phyloP scores from a whole-genome alignment of 176 grass and related monocot species.

The Alloteropsis semialata region DNA sequence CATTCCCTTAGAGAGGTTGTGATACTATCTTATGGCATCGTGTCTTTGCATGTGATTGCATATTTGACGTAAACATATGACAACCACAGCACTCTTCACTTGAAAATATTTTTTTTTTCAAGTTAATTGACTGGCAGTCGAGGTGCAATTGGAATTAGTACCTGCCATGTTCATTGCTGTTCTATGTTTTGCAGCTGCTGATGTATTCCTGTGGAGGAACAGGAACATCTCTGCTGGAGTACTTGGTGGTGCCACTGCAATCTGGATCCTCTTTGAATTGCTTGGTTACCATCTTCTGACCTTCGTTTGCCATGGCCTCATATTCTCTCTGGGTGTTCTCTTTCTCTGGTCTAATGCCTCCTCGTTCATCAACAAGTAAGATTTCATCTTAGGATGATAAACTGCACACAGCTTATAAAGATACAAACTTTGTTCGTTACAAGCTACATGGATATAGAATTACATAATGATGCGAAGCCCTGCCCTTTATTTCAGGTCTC shows the following conservation, averaged over 20 bases:
- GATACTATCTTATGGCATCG: not conserved
- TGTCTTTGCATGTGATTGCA: not conserved
- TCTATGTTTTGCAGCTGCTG: slow-evolving; percentile 72
- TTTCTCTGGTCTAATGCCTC: slow-evolving; percentile 93
- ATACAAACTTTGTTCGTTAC: not conserved
- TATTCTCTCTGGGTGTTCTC: slow-evolving; percentile 71
- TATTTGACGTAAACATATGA: not conserved
- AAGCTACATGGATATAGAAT: not conserved
- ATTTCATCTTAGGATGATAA: not conserved
- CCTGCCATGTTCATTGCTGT: not conserved
- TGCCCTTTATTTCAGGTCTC: slow-evolving; percentile 52
- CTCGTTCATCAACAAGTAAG: slow-evolving; percentile 81
- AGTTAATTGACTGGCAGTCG: not conserved
- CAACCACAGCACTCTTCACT: not conserved
- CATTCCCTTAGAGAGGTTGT: not conserved
- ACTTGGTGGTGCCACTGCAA: slow-evolving; percentile 62
- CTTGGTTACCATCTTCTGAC: slow-evolving; percentile 85
- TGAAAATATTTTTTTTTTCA: not conserved
- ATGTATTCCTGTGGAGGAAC: slow-evolving; percentile 92
- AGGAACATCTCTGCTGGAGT: slow-evolving; percentile 87
- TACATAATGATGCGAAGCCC: not conserved
- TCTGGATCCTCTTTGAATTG: slow-evolving; percentile 86
- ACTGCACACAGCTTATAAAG: not conserved
- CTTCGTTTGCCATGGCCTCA: slow-evolving; percentile 73
- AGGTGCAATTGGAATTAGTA: not conserved